Percentiles rank a stretch among this genome's conserved stretches.
phyloP scores from a whole-genome alignment of 1,284 basidiomycete species.

The Pterulicium gracile region DNA sequence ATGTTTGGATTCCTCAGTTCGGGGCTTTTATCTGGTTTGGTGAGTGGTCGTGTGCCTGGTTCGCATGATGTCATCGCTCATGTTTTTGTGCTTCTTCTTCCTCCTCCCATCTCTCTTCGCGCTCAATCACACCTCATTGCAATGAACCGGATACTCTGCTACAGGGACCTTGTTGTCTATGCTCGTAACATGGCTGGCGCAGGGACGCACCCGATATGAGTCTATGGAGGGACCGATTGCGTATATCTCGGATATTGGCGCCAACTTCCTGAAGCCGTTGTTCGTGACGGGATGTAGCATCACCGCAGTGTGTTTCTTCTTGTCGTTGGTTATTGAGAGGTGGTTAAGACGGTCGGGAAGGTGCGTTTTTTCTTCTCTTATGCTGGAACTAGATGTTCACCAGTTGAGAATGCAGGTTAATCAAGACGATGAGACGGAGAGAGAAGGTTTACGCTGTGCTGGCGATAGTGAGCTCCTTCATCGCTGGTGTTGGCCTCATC shows the following conservation, averaged over 20 bases:
- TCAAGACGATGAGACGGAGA: conserved; percentile 43
- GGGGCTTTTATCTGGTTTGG: conserved; percentile 55
- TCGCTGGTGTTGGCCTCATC: conserved; percentile 46
- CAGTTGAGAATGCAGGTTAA: conserved; percentile 27
- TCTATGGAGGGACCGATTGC: conserved; percentile 44
- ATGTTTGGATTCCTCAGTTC: conserved; percentile 53
- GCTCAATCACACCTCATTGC: too few relatives aligned
- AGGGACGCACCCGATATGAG: conserved; percentile 36
- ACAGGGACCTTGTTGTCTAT: conserved; percentile 50
- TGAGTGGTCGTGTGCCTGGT: too few relatives aligned
- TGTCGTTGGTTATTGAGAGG: conserved; percentile 48
- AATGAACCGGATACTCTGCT: conserved; percentile 4
- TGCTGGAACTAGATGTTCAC: conserved; percentile 1
- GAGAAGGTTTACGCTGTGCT: conserved; percentile 44
- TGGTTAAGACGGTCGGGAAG: conserved; percentile 51
- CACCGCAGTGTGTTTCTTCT: conserved; percentile 49
- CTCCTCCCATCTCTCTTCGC: too few relatives aligned
- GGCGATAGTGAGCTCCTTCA: conserved; percentile 46
- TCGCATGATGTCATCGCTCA: too few relatives aligned
- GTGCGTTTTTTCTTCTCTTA: conserved; percentile 18
- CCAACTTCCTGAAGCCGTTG: conserved; percentile 57
- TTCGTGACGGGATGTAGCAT: conserved; percentile 53
- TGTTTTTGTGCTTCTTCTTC: too few relatives aligned
- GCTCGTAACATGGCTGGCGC: conserved; percentile 53
- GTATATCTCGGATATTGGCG: conserved; percentile 68